Conservation (phyloP, 352 stramenopile genomes). For the Phytophthora lateralis region DNA sequence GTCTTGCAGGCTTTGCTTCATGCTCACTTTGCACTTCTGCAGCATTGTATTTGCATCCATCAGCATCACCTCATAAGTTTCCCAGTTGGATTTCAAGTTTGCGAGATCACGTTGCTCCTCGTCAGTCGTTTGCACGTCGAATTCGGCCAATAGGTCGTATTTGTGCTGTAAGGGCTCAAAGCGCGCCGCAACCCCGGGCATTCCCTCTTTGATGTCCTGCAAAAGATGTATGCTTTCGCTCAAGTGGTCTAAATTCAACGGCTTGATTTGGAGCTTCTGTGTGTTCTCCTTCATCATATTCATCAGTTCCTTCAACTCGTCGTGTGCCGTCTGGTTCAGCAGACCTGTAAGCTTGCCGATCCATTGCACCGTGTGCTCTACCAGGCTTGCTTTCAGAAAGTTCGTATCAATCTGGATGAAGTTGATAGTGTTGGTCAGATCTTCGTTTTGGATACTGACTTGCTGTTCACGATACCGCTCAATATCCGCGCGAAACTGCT, state of each 20-base stretch:
- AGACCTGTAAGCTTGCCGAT: constrained; percentile 92
- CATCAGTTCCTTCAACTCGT: constrained; percentile 88
- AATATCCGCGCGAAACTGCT: constrained; percentile 94
- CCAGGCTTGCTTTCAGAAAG: constrained; percentile 90
- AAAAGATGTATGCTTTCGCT: constrained; percentile 91
- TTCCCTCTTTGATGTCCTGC: constrained; percentile 87
- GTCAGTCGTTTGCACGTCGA: constrained; percentile 89
- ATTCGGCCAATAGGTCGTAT: constrained; percentile 87
- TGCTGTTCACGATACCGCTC: constrained; percentile 92
- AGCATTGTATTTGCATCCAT: constrained; percentile 89
- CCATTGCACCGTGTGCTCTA: constrained; percentile 94
- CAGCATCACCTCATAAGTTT: constrained; percentile 86
- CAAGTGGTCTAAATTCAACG: constrained; percentile 90
- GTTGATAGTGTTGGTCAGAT: constrained; percentile 93
- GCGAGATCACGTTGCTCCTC: constrained; percentile 81
- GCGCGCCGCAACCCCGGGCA: constrained; percentile 64
- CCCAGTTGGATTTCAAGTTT: constrained; percentile 79
- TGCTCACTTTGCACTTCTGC: constrained; percentile 93
- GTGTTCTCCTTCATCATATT: constrained; percentile 90
- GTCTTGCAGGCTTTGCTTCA: constrained; percentile 95
- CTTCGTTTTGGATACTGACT: constrained; percentile 91
- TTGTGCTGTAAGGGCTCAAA: constrained; percentile 89
- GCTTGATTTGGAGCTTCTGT: constrained; percentile 82
- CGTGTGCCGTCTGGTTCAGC: constrained; percentile 91
- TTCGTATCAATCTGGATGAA: constrained; percentile 96